A percentile compares a stretch with the other conserved stretches of the same genome.
phyloP scores from a whole-genome alignment of 2,329 filamentous ascomycete species.

The Decorospora gaudefroyi region DNA sequence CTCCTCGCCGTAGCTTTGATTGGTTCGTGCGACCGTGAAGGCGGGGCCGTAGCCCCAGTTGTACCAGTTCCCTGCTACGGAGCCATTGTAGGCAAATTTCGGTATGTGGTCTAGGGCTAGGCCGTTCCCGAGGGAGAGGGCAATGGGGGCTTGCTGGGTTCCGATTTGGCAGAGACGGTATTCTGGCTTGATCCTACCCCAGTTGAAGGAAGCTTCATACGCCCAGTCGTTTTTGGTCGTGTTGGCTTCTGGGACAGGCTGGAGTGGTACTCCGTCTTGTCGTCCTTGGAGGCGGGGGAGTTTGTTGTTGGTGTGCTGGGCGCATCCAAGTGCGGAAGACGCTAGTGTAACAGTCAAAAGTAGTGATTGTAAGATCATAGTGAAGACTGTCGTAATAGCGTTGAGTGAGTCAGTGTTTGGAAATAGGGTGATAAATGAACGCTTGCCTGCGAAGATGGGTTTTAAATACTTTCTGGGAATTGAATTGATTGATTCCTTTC shows the following conservation, averaged over 20 bases:
- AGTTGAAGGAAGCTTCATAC: constrained; percentile 43
- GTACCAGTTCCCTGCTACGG: constrained; percentile 49
- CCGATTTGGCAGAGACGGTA: constrained; percentile 57
- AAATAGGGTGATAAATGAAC: no score
- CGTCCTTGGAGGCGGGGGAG: constrained; percentile 12
- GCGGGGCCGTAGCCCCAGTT: constrained; percentile 58
- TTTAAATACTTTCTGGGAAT: no score
- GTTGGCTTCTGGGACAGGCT: constrained; percentile 5
- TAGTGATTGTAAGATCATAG: no score
- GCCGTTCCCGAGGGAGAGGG: constrained; percentile 49
- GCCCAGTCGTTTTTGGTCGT: constrained; percentile 22
- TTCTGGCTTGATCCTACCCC: constrained; percentile 47
- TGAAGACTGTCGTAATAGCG: no score
- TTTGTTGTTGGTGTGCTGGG: constrained; percentile 23
- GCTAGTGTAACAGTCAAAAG: no score
- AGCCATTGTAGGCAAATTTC: constrained; percentile 50
- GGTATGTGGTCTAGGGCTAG: constrained; percentile 50
- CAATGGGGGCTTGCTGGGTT: constrained; percentile 57
- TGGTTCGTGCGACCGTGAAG: constrained; percentile 50
- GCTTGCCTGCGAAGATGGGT: no score
- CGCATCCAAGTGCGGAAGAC: no score
- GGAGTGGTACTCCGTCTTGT: constrained; percentile 6
- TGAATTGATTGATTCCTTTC: no score
- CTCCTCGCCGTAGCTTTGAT: constrained; percentile 38
- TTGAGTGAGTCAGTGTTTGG: no score